phyloP scores from a whole-genome alignment of 2,329 filamentous ascomycete genomes.

The Aureobasidium zeae region DNA sequence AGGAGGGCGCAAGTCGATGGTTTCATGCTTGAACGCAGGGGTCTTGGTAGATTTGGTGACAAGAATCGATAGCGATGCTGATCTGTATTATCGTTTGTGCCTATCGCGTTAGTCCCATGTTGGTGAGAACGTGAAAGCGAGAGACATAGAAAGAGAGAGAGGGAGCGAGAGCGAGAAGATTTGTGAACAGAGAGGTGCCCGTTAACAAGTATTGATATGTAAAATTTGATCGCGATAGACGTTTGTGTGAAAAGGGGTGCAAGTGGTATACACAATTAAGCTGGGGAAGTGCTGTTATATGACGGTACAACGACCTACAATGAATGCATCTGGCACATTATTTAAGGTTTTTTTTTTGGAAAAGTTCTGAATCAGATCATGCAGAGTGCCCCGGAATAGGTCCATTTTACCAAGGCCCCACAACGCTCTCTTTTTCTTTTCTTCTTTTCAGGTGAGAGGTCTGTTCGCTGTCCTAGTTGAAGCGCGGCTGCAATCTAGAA shows the following conservation, averaged over 20 bases:
- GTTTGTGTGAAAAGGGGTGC: constrained; percentile 15
- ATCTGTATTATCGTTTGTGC: constrained; percentile 8
- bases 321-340: constrained; percentile 13
- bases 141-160: too few species aligned
- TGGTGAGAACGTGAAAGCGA: too few species aligned
- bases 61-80: constrained; percentile 13
- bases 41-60: constrained; percentile 11
- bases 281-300: constrained; percentile 15
- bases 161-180: too few species aligned
- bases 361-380: constrained; percentile 6
- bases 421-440: constrained; percentile 13
- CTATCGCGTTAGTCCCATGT: constrained; percentile 8
- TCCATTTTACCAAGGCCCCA: constrained; percentile 7
- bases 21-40: constrained; percentile 6
- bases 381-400: constrained; percentile 3
- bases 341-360: too few species aligned
- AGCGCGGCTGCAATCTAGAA: constrained; percentile 15
- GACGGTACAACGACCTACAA: constrained; percentile 15
- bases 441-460: constrained; percentile 3
- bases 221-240: constrained; percentile 12
- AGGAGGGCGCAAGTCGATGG: constrained; percentile 8
- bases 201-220: constrained; percentile 9
- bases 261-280: constrained; percentile 7
- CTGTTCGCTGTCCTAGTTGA: constrained; percentile 11
- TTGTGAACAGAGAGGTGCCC: constrained; percentile 9